phyloP scores from a whole-genome alignment of 1,284 basidiomycete species.

The Ustilago crameri region DNA sequence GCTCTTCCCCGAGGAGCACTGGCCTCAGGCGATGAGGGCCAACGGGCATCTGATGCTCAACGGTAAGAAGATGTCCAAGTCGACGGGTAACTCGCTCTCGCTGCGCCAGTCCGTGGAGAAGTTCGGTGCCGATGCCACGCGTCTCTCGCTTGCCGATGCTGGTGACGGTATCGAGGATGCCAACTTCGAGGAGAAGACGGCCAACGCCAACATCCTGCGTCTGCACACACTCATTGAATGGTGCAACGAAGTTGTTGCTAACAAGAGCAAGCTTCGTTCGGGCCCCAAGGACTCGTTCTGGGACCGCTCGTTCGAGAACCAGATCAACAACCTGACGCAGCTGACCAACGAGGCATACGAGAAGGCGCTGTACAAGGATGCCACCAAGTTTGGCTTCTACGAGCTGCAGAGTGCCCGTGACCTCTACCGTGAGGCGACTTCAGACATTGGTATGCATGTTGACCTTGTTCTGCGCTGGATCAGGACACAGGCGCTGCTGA shows the following conservation, averaged over 20 bases:
- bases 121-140: constrained; percentile 91
- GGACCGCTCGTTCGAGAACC: constrained; percentile 89
- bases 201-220: constrained; percentile 95
- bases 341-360: constrained; percentile 74
- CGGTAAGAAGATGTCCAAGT: constrained; percentile 99
- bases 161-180: constrained; percentile 97
- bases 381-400: constrained; percentile 94
- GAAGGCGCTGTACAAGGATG: constrained; percentile 94
- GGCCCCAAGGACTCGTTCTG: constrained; percentile 67
- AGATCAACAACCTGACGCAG: constrained; percentile 86
- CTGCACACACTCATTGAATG: constrained; percentile 90
- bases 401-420: constrained; percentile 91
- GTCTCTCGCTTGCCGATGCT: constrained; percentile 92
- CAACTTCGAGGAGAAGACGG: constrained; percentile 98
- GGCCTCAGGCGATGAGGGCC: constrained; percentile 89
- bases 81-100: constrained; percentile 75
- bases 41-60: constrained; percentile 99
- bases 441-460: constrained; percentile 85
- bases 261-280: constrained; percentile 77
- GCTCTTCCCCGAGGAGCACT: constrained; percentile 91
- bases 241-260: constrained; percentile 82
- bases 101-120: constrained; percentile 70
- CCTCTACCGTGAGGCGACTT: constrained; percentile 92
- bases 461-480: constrained; percentile 83
- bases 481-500: constrained; percentile 79